Base-by-base conservation (phyloP, 495 filamentous ascomycete genomes). In the Aspergillus diversus region DNA sequence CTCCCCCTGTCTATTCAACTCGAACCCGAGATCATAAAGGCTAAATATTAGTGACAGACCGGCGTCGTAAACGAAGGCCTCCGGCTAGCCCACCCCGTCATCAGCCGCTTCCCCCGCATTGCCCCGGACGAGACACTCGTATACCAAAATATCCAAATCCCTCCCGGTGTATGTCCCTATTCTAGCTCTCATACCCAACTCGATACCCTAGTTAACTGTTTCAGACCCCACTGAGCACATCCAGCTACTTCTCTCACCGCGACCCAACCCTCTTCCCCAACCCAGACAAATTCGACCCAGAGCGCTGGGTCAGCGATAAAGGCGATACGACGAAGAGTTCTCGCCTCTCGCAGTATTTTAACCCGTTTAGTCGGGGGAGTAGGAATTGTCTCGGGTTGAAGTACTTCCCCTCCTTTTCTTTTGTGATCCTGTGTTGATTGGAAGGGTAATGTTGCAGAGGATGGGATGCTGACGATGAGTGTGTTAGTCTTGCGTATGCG, bases 51-150 rank as follows among this genome's bases (percentile, higher is more conserved):
- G 21, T 33, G 48, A 37, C 60, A 81, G 76, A 71, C 64, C 5
- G 84, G 72, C 5, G 72, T 78, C 1, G 72, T 87, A 16, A 67
- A 71, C 35, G 86, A 87, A 69, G 69, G 69, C 1, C 67, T 86
- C 12, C 79, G 85, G 0, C 56, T 84, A 1, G 69, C 70, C 6
- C 75, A 79, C 57, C 76, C 79, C 8, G 67, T 78, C 51, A 71
- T 69, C 4, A 65, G 71, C 27, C 76, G 82, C 5, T 63, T 80
- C 1, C 67, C 78, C 11, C 75, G 83, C 5, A 65, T 81, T 0
- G 75, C 78, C 16, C 81, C 79, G 0, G 63, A 63, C 16, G 71
- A 77, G 31, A 69, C 69, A 15, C 63, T 86, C 15, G 32, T 66
- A 8, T 86, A 80, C 63, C 62, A 68, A n/a, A 63, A 73, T 13